Conservation (phyloP, 331 rosid genomes). For the Quercus lobata region DNA sequence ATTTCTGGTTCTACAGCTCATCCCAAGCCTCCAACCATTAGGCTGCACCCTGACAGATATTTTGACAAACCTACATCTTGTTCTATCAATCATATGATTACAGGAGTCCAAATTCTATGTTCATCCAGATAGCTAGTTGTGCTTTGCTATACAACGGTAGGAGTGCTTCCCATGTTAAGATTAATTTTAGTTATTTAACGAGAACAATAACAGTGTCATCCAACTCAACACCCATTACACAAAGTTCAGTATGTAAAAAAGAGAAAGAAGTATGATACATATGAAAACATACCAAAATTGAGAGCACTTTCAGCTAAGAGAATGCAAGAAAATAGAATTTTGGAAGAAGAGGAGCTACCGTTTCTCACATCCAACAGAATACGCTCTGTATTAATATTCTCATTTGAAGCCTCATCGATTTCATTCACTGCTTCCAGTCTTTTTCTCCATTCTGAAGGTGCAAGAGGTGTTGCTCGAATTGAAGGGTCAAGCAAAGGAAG, state of each 20-base stretch:
- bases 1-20: too few relatives aligned
- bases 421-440: slow-evolving; percentile 45
- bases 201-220: not conserved
- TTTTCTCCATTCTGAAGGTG: slow-evolving; percentile 80
- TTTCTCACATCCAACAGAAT: slow-evolving; percentile 84
- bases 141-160: not conserved
- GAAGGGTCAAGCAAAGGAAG: slow-evolving; percentile 87
- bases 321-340: slow-evolving; percentile 13
- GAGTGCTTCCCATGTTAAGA: not conserved
- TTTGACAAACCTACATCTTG: too few relatives aligned
- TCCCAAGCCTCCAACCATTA: too few relatives aligned
- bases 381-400: slow-evolving; percentile 19
- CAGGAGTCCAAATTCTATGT: not conserved
- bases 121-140: not conserved
- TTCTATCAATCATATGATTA: not conserved
- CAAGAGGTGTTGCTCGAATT: slow-evolving; percentile 68
- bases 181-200: not conserved
- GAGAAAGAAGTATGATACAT: not conserved
- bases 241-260: not conserved
- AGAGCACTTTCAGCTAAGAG: slow-evolving; percentile 10
- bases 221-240: not conserved
- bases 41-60: too few relatives aligned
- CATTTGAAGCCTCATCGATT: slow-evolving; percentile 31
- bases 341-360: slow-evolving; percentile 43
- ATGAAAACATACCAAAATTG: not conserved